Percentiles rank a stretch among this genome's conserved stretches.
Conservation (phyloP, 2,329 filamentous ascomycete genomes). For the Phialophora expanda region DNA sequence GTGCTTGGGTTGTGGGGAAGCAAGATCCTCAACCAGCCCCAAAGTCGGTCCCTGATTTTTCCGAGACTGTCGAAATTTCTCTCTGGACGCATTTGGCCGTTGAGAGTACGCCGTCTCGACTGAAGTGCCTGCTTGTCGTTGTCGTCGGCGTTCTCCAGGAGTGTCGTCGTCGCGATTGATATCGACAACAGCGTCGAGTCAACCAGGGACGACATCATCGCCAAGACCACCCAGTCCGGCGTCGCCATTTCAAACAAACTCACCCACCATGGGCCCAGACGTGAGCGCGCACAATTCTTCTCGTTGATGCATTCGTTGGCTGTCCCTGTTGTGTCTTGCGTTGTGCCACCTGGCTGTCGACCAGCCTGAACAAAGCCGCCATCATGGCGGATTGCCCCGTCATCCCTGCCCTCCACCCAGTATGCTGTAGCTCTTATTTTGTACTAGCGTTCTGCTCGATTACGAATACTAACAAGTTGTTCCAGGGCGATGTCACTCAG, state of each 20-base stretch:
- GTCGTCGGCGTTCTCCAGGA: neutral
- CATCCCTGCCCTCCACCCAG: neutral
- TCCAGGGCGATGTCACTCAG: slow-evolving; percentile 74
- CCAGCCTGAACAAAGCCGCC: neutral
- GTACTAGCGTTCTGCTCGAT: slow-evolving; percentile 1
- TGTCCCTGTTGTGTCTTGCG: slow-evolving; percentile 3
- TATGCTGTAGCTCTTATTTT: neutral
- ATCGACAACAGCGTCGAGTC: neutral
- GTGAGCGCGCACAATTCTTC: slow-evolving; percentile 19
- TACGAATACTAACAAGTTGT: slow-evolving; percentile 23
- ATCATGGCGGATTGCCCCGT: neutral
- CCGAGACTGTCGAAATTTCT: slow-evolving; percentile 15
- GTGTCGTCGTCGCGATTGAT: neutral
- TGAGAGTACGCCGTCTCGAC: slow-evolving; percentile 1
- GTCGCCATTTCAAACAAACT: neutral
- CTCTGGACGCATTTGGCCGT: neutral
- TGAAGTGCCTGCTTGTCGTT: neutral
- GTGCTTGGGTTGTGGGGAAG: slow-evolving; percentile 16
- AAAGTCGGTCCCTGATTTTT: slow-evolving; percentile 30
- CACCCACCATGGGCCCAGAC: slow-evolving; percentile 22
- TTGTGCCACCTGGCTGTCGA: neutral
- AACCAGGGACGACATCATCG: neutral
- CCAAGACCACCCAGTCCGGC: neutral
- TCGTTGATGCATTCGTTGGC: slow-evolving; percentile 19
- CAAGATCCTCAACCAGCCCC: slow-evolving; percentile 8